These are phyloP conservation scores for Aurantiochytrium sp. DNA, from an alignment of 108 stramenopile genomes.

Conservation along the genomic window DNA sequence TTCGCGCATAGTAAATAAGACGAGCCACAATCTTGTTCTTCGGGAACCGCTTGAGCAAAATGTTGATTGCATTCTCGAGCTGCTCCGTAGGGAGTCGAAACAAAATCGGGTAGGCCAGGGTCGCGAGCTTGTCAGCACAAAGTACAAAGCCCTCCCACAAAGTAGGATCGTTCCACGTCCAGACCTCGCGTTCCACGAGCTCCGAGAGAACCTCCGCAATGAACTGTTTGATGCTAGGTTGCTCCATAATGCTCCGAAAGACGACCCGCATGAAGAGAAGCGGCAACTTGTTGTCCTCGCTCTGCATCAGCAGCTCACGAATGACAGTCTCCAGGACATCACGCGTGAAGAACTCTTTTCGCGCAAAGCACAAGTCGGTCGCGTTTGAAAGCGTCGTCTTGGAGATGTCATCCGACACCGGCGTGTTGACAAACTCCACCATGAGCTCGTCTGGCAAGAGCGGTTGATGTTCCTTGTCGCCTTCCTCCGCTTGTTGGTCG, in stretches of 20 bases:
- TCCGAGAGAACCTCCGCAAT: neutral
- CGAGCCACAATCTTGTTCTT: neutral
- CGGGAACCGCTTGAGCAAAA: neutral
- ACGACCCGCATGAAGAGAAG: neutral
- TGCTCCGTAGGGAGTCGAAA: neutral
- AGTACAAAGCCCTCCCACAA: neutral
- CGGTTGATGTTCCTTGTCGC: neutral
- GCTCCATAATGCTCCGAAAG: neutral
- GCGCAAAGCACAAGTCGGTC: neutral
- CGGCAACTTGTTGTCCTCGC: neutral
- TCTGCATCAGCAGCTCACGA: neutral
- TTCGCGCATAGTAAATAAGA: slow-evolving; percentile 6
- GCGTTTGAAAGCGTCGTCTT: neutral
- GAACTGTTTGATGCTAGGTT: neutral
- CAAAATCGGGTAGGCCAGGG: neutral
- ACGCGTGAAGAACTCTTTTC: neutral
- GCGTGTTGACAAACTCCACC: neutral
- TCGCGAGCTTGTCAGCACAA: neutral
- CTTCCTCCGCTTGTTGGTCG: neutral
- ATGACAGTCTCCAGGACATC: neutral
- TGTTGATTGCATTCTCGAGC: neutral
- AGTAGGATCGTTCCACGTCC: neutral
- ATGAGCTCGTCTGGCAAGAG: neutral
- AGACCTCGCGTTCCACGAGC: slow-evolving; percentile 7
- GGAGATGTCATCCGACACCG: neutral